Conservation (phyloP, 2,329 filamentous ascomycete species). For the Trichoderma brevicompactum region DNA sequence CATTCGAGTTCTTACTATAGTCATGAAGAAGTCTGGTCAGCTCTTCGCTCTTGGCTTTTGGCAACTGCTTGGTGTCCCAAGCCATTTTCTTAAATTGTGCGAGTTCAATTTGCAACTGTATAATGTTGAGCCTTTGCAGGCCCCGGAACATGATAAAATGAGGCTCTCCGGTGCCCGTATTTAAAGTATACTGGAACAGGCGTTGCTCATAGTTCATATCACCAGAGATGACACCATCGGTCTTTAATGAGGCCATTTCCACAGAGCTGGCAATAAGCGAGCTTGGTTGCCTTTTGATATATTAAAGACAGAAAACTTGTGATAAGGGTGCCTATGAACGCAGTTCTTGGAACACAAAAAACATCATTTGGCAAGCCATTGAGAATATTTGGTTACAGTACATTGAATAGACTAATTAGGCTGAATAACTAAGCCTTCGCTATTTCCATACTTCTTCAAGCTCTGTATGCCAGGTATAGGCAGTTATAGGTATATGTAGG, state of each 20-base stretch:
- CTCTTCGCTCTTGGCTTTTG: neutral
- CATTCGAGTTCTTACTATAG: neutral
- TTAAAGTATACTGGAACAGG: neutral
- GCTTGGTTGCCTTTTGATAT: no score
- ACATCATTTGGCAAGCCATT: no score
- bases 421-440: no score
- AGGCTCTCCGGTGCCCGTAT: neutral
- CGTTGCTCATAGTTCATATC: constrained; percentile 1
- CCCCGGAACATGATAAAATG: neutral
- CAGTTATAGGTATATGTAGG: no score
- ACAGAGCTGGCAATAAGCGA: no score
- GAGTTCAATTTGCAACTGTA: neutral
- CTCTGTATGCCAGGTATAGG: no score
- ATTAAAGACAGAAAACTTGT: no score
- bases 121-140: neutral
- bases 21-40: neutral
- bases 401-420: no score
- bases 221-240: neutral
- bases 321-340: no score
- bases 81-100: neutral
- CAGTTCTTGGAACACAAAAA: no score
- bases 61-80: neutral
- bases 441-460: no score
- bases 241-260: neutral
- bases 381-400: no score